Evolutionary conservation across 345 rosid species (phyloP), one percentile per base, ranked within the genome.

Genomic region (Populus deltoides): DNA sequence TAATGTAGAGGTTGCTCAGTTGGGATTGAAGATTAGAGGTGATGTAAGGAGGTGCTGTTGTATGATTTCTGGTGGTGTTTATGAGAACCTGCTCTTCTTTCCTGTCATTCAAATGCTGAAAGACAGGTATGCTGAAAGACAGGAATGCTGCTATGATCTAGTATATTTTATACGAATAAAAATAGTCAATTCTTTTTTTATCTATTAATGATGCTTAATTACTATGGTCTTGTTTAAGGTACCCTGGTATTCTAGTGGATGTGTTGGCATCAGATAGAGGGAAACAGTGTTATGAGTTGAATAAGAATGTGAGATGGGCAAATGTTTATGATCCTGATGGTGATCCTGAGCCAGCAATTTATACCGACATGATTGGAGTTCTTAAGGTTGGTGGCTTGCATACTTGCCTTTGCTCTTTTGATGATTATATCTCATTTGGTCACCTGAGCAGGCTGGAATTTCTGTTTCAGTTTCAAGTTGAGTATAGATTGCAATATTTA

Each of bases 221-320:
- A 5, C 45, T 51, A 0, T 45, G 31, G 63, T 31, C 45, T 61
- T 51, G 11, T 71, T 55, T 11, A 82, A 92, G 97, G 86, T 93
- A 95, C 74, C 98, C 97, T 39, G 99, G 99, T 71, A 96, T 91
- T 82, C 96, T 86, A 77, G 83, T 95, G n/a, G 97, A 93, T 83
- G 78, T 92, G 18, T 38, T 95, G 55, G 84, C 98, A 20, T 83
- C 97, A 8, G 86, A 84, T 0, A 92, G 99, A 86, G 99, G 99
- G 70, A 95, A 95, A 81, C 99, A 95, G 86, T 89, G 98, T 36
- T 89, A 84, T 27, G 97, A 92, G 83, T 57, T 95, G 86, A 95
- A 93, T 83, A 95, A 95, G 92, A 93, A 91, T 79, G 98, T 95
- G 78, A 91, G 98, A 73, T 95, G 98, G 97, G 97, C 98, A 29